phyloP scores from a whole-genome alignment of 768 basidiomycete genomes.

The Mrakia hoshinonis region DNA sequence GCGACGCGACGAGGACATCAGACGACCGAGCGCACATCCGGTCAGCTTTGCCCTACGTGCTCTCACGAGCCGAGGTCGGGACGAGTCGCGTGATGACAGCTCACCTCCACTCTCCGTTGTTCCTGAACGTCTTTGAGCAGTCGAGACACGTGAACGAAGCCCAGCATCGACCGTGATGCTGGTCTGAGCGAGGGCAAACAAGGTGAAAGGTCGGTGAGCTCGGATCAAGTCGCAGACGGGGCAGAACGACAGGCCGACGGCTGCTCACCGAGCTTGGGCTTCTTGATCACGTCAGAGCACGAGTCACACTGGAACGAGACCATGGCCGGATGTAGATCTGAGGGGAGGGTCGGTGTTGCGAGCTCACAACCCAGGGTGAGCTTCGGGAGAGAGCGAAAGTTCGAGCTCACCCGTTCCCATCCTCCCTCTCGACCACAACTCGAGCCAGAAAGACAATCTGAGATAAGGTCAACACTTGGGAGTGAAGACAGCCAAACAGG shows the following conservation, averaged over 20 bases:
- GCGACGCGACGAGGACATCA: neutral
- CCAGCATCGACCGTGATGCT: conserved; percentile 25
- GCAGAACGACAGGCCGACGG: neutral
- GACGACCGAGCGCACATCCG: neutral
- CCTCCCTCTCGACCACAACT: no score
- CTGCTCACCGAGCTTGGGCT: conserved; percentile 28
- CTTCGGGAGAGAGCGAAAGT: no score
- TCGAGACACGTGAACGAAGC: conserved; percentile 29
- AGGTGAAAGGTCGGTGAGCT: neutral
- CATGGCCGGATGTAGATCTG: no score
- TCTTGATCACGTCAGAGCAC: conserved; percentile 27
- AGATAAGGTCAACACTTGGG: no score
- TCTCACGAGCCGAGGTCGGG: neutral
- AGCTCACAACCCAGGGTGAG: no score
- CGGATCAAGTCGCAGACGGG: no score
- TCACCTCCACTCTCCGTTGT: conserved; percentile 20
- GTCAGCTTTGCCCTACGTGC: neutral
- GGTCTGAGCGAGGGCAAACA: conserved; percentile 5
- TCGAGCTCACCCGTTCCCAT: no score
- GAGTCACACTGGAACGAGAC: conserved; percentile 28
- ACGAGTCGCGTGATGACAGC: neutral
- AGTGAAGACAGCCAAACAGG: no score
- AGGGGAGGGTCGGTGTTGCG: no score
- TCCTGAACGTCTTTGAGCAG: conserved; percentile 27
- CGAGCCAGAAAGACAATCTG: no score